These are phyloP conservation scores for Linnemannia schmuckeri DNA, from an alignment of 192 early-diverging fungal species.

Conservation along the genomic window DNA sequence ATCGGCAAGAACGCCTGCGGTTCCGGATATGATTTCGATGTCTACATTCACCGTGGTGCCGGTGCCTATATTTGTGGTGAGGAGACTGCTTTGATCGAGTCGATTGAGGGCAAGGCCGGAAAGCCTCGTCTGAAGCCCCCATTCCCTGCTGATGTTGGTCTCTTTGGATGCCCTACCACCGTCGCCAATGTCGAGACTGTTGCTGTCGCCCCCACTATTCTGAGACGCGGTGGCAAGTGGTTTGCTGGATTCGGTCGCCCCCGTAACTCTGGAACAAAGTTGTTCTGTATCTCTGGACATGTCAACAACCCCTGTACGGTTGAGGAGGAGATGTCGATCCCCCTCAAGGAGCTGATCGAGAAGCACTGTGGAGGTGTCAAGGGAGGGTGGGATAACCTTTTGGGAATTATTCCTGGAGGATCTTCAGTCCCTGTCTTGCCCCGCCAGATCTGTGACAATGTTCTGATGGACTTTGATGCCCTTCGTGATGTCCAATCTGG, in stretches of 20 bases:
- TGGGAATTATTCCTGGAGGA: conserved; percentile 97
- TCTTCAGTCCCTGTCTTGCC: conserved; percentile 90
- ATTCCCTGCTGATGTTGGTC: conserved; percentile 98
- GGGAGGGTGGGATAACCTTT: conserved; percentile 98
- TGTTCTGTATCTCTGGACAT: conserved; percentile 98
- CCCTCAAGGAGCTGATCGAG: conserved; percentile 92
- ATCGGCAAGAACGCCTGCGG: conserved; percentile 99
- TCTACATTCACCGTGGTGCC: conserved; percentile 97
- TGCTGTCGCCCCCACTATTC: conserved; percentile 95
- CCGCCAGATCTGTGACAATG: conserved; percentile 85
- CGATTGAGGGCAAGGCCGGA: conserved; percentile 97
- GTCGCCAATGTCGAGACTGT: conserved; percentile 99
- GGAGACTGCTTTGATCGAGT: conserved; percentile 91
- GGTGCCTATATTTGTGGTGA: conserved; percentile 99
- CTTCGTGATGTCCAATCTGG: conserved; percentile 94
- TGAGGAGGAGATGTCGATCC: conserved; percentile 99
- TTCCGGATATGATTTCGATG: conserved; percentile 96
- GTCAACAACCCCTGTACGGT: conserved; percentile 98
- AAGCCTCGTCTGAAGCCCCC: conserved; percentile 99
- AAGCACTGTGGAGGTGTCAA: conserved; percentile 96
- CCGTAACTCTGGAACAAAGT: conserved; percentile 95
- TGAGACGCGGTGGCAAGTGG: conserved; percentile 86
- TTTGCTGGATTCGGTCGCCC: conserved; percentile 94
- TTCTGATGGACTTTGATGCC: conserved; percentile 99
- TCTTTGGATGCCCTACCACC: conserved; percentile 99